A percentile compares a stretch with the other conserved stretches of the same genome.
Conservation (phyloP, 2,329 filamentous ascomycete genomes). For the Xylaria arbuscula region DNA sequence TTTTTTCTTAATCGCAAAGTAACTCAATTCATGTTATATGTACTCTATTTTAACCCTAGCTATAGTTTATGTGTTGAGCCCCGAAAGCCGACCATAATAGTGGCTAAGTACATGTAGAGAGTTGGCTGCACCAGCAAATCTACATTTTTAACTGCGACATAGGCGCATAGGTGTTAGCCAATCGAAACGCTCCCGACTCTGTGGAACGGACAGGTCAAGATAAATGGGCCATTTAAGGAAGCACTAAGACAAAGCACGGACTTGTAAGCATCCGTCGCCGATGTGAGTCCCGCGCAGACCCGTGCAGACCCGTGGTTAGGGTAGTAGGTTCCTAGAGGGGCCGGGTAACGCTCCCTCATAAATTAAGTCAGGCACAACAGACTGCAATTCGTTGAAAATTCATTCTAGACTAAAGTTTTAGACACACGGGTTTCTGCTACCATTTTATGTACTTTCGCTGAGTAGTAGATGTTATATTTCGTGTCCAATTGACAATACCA, state of each 20-base stretch:
- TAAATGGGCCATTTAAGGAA: background rate
- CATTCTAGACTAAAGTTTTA: no score
- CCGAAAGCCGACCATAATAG: background rate
- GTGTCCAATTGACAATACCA: background rate
- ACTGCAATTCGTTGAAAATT: no score
- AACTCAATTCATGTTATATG: no score
- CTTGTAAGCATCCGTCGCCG: constrained; percentile 26
- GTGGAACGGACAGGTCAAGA: background rate
- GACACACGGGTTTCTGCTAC: no score
- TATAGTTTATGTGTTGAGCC: background rate
- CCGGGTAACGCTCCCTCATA: no score
- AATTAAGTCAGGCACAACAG: no score
- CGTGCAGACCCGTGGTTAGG: no score
- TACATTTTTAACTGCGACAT: background rate
- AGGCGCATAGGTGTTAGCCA: background rate
- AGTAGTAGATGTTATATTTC: background rate
- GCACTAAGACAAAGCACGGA: background rate
- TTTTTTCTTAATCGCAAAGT: no score
- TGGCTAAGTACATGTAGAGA: background rate
- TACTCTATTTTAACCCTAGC: background rate
- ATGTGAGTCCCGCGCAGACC: constrained; percentile 13
- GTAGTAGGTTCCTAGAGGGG: no score
- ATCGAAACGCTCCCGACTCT: constrained; percentile 1
- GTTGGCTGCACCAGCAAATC: constrained; percentile 1
- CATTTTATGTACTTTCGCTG: background rate